Evolutionary conservation across 306 rosid species (phyloP), one percentile per base, ranked within the genome.

Genomic region (Castanea mollissima): DNA sequence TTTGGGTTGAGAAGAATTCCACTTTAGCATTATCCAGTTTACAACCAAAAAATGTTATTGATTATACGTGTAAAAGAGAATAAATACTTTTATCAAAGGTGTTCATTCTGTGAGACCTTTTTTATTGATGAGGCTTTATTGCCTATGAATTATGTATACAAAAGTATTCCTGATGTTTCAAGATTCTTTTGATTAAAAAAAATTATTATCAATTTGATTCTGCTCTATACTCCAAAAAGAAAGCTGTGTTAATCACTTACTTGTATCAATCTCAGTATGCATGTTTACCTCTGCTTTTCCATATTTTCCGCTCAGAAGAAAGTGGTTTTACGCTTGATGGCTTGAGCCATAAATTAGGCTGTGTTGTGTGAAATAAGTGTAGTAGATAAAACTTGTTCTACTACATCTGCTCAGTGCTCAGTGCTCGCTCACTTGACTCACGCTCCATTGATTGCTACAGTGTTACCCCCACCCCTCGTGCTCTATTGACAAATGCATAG

Each of bases 1-100:
- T 16, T 29, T 76, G 15, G 35, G 72, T 55, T 55, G 19, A 76
- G 55, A 73, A 62, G 79, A 91, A 81, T 49, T 82, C 76, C 56
- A 11, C n/a, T 70, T 52, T 32, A 71, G 6, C 14, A 19, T 62
- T 14, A 55, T 55, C 21, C 69, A 35, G 74, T 63, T 25, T 25
- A 12, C 8, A 4, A 67, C 9, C 10, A 6, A 49, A 46, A 29
- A 34, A 74, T 20, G 56, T 78, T 20, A 44, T 68, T 29, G 55
- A 55, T 41, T 49, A 21, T 38, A 12, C 49, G 12, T 32, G 72
- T 68, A 31, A 41, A 41, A 60, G 69, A 57, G 54, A 57, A 23
- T 20, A 21, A 20, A 59, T 69, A 69, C 23, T 52, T 74, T 13
- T 74, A 27, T 62, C 35, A 8, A 67, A 29, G 68, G 70, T 75